A percentile compares a stretch with the other conserved stretches of the same genome.
Evolutionary conservation across 1,139 yeast genomes (phyloP).

Genomic region (Geotrichum carabidarum): DNA sequence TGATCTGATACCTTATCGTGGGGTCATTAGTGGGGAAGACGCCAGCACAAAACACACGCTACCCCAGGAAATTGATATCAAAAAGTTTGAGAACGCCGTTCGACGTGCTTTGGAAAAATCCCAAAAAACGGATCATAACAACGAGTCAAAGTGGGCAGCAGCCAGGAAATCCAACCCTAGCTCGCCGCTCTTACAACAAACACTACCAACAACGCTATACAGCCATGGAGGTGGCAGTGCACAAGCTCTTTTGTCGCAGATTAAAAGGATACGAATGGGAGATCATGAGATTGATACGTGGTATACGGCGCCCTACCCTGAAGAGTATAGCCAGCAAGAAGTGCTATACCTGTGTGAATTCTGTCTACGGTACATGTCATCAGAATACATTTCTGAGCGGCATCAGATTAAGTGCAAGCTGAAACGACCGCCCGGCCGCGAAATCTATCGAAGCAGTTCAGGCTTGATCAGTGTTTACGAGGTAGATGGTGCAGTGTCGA

Average conservation of each 20-base stretch:
- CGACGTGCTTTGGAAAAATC: conserved; percentile 31
- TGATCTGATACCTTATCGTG: conserved; percentile 50
- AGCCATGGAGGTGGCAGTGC: conserved; percentile 20
- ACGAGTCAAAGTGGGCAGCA: conserved; percentile 10
- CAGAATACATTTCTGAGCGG: conserved; percentile 61
- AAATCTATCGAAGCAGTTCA: conserved; percentile 65
- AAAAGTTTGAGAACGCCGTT: conserved; percentile 43
- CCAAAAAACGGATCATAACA: conserved; percentile 25
- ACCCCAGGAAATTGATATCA: conserved; percentile 52
- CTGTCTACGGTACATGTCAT: conserved; percentile 76
- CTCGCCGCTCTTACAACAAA: conserved; percentile 14
- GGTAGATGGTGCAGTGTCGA: conserved; percentile 83
- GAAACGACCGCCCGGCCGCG: conserved; percentile 76
- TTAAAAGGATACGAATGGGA: conserved; percentile 59
- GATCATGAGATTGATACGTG: conserved; percentile 76
- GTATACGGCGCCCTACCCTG: conserved; percentile 93
- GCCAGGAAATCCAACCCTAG: background rate
- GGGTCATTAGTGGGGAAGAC: conserved; percentile 54
- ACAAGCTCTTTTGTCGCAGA: conserved; percentile 33
- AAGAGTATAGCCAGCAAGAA: conserved; percentile 63
- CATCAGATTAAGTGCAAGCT: conserved; percentile 64
- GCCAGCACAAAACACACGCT: conserved; percentile 58
- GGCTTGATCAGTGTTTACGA: conserved; percentile 71
- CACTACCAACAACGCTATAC: conserved; percentile 18
- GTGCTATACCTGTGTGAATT: conserved; percentile 74